phyloP scores from a whole-genome alignment of 2,329 filamentous ascomycete genomes.

The Tolypocladium ovalisporum region DNA sequence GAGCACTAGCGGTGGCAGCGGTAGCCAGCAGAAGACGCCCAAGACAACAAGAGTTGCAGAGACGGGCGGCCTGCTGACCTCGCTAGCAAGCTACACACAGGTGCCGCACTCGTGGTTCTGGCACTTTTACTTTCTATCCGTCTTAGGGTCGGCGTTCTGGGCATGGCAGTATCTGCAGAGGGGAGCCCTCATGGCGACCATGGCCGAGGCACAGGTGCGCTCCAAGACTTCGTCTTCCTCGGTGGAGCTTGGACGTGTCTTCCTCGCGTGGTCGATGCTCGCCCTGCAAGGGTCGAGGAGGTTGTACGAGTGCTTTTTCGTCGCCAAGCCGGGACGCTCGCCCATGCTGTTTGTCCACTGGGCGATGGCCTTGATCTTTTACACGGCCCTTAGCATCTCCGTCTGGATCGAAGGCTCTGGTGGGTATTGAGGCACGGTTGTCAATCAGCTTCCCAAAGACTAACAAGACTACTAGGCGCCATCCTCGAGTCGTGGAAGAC shows the following conservation, averaged over 20 bases:
- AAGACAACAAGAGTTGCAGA: not conserved
- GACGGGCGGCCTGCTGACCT: conserved; percentile 4
- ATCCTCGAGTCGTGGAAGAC: conserved; percentile 22
- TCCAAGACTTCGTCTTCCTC: conserved; percentile 6
- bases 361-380: conserved; percentile 68
- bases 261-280: conserved; percentile 62
- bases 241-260: conserved; percentile 51
- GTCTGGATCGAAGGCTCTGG: conserved; percentile 77
- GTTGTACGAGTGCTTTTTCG: conserved; percentile 59
- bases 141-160: conserved; percentile 66
- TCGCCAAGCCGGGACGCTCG: conserved; percentile 52
- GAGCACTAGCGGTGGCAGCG: not conserved
- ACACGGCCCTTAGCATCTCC: conserved; percentile 59
- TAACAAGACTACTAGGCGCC: conserved; percentile 12
- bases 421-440: conserved; percentile 26
- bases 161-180: conserved; percentile 45
- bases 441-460: not conserved
- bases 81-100: conserved; percentile 27
- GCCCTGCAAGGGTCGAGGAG: conserved; percentile 63
- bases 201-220: conserved; percentile 28
- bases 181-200: conserved; percentile 40
- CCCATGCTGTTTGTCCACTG: conserved; percentile 83
- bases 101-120: conserved; percentile 85
- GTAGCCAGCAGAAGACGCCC: conserved; percentile 3
- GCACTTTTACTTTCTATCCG: conserved; percentile 72